Evolutionary conservation across 2,329 filamentous ascomycete species (phyloP), one percentile per base, ranked within the genome.

Genomic region (Scopulariopsis brevicaulis): DNA sequence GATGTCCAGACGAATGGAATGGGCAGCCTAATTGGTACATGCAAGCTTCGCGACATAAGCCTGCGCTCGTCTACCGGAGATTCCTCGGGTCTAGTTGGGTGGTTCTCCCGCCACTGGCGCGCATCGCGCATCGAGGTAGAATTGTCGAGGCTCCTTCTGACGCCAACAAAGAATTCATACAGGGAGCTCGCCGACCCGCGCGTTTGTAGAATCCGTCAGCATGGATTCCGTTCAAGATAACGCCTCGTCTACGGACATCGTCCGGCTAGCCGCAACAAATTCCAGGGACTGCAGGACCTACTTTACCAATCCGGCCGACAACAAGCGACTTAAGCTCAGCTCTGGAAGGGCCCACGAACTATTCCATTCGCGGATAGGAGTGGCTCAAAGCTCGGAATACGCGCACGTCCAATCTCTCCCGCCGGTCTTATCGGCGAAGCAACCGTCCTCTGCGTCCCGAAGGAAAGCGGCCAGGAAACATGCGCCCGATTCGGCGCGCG

Each of bases 401-500:
- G 81, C 85, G 64, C 77, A 85, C 66, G 86, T 94, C 24, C 83
- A 84, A 68, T 86, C 87, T 61, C 79, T 96, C 3, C 92, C 92
- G 6, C 82, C 86, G 24, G 83, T 83, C 1, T 79, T 96, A 22
- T 89, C 89, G 40, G 86, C 89, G 24, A 94, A 92, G 69, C 87
- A 92, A 70, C 86, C 87, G 82, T 46, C 32, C 53, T 54, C 24
- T 20, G 55, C 8, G 28, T 59, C 34, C 46, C 56, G 52, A 43
- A 54, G 35, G 34, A 43, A 40, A 46, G 43, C 24, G 25, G 14
- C 53, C n/a, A 40, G 37, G 57, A 37, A 51, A 34, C 20, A 40
- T 55, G 34, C n/a, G 82, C 69, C 71, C 73, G 20, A 54, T 34
- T 46, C 72, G 46, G 22, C 32, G n/a, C 24, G 51, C 25, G 18